phyloP scores from a whole-genome alignment of 306 rosid genomes.

The Bauhinia variegata region DNA sequence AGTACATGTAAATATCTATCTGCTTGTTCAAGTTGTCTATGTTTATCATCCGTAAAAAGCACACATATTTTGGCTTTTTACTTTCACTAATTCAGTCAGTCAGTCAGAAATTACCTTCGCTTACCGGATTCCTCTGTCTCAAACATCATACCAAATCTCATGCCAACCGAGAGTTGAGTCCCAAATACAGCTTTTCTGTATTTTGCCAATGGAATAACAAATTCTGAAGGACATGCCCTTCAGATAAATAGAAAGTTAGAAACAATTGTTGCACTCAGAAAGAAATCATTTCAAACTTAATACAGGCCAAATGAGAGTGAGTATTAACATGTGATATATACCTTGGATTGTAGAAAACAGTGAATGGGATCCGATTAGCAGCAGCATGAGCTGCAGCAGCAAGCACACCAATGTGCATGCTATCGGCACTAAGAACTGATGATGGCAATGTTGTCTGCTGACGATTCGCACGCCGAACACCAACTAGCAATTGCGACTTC shows the following conservation, averaged over 20 bases:
- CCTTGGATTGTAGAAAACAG: conserved; percentile 98
- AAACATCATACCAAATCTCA: conserved; percentile 99
- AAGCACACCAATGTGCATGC: conserved; percentile 99
- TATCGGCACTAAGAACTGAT: conserved; percentile 93
- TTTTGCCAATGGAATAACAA: conserved; percentile 81
- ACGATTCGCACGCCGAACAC: conserved; percentile 91
- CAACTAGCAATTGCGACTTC: conserved; percentile 84
- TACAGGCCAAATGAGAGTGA: not conserved
- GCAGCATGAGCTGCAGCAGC: conserved; percentile 99
- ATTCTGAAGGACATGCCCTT: conserved; percentile 99
- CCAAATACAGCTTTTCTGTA: conserved; percentile 82
- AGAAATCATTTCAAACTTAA: conserved; percentile 4
- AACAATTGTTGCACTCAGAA: conserved; percentile 6
- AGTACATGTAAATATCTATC: conserved; percentile 22
- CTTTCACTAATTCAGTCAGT: not conserved
- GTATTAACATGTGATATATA: conserved; percentile 18
- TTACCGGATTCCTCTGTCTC: conserved; percentile 98
- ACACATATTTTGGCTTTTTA: not conserved
- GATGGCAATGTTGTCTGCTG: conserved; percentile 92
- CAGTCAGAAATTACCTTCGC: conserved; percentile 69
- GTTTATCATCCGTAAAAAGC: not conserved
- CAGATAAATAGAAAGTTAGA: conserved; percentile 25
- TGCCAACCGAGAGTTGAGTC: conserved; percentile 84
- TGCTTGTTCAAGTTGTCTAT: not conserved
- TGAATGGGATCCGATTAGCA: conserved; percentile 78